These are phyloP conservation scores for Rhododendron molle DNA, from an alignment of 148 eudicot species.

Conservation along the genomic window DNA sequence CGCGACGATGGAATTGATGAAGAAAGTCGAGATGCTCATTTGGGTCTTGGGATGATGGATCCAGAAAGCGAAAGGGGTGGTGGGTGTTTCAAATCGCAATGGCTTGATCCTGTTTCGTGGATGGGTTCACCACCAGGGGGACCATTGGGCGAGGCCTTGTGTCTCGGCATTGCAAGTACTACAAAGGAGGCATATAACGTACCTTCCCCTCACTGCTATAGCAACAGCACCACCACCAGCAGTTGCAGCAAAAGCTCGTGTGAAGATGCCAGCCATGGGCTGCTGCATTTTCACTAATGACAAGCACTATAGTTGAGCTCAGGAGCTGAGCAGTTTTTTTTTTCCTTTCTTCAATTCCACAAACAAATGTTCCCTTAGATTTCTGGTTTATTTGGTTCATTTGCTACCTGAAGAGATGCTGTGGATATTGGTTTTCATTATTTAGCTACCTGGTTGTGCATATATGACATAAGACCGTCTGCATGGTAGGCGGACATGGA, in stretches of 20 bases:
- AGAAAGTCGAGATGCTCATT: slow-evolving; percentile 3
- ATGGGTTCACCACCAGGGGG: slow-evolving; percentile 62
- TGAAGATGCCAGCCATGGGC: slow-evolving; percentile 22
- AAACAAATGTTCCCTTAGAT: neutral
- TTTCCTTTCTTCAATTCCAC: neutral
- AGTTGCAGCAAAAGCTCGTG: slow-evolving; percentile 39
- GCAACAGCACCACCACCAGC: slow-evolving; percentile 39
- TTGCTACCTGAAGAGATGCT: slow-evolving; percentile 4
- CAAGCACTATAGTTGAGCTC: neutral
- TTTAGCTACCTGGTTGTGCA: neutral
- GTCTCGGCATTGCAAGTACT: slow-evolving; percentile 50
- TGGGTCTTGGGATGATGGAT: slow-evolving; percentile 19
- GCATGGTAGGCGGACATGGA: neutral
- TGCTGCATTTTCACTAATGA: slow-evolving; percentile 19
- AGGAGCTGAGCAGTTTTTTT: neutral
- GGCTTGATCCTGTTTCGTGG: slow-evolving; percentile 36
- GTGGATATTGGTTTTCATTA: slow-evolving; percentile 1
- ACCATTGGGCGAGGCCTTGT: slow-evolving; percentile 77
- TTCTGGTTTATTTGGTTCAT: neutral
- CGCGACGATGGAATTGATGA: slow-evolving; percentile 27
- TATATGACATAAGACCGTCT: neutral
- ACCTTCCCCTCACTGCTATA: slow-evolving; percentile 39
- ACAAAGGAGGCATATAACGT: slow-evolving; percentile 22
- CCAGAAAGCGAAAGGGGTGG: slow-evolving; percentile 6
- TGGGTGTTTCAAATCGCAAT: slow-evolving; percentile 18